phyloP scores from a whole-genome alignment of 2,329 filamentous ascomycete genomes.

The Fragosphaeria purpurea region DNA sequence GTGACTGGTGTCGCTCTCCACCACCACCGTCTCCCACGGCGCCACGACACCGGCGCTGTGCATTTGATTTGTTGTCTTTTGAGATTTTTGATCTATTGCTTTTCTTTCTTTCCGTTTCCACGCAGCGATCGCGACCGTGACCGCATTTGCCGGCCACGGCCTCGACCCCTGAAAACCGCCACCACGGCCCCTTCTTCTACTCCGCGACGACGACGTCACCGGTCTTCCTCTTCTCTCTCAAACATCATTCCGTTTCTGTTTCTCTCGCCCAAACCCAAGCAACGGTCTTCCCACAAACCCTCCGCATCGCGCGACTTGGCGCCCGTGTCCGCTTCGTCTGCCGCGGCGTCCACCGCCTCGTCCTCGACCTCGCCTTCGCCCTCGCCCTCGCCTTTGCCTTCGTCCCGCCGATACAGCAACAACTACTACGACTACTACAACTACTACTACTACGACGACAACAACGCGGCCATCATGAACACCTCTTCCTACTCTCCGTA shows the following conservation, averaged over 20 bases:
- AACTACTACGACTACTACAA: constrained; percentile 1
- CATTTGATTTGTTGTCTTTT: too few species aligned
- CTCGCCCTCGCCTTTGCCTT: neutral
- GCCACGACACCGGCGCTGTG: constrained; percentile 32
- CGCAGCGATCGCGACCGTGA: constrained; percentile 12
- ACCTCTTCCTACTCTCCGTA: constrained; percentile 29
- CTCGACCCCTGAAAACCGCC: constrained; percentile 9
- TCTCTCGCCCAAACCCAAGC: constrained; percentile 11
- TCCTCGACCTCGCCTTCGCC: neutral
- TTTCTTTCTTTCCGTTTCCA: neutral
- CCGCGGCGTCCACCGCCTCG: neutral
- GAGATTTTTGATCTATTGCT: constrained; percentile 18
- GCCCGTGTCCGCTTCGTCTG: neutral
- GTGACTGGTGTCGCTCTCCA: constrained; percentile 43
- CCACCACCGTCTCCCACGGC: constrained; percentile 33
- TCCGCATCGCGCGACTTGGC: neutral
- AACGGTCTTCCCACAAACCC: constrained; percentile 6
- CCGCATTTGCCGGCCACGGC: constrained; percentile 14
- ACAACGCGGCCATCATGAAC: constrained; percentile 29
- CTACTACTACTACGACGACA: constrained; percentile 20
- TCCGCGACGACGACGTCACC: constrained; percentile 13
- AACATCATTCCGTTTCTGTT: constrained; percentile 11
- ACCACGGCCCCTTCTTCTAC: constrained; percentile 12
- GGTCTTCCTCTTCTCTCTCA: constrained; percentile 12
- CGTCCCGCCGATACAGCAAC: constrained; percentile 3